A percentile compares a stretch with the other conserved stretches of the same genome.
These are phyloP conservation scores for Penicillium salamii DNA, from an alignment of 495 filamentous ascomycete species.

Conservation along the genomic window DNA sequence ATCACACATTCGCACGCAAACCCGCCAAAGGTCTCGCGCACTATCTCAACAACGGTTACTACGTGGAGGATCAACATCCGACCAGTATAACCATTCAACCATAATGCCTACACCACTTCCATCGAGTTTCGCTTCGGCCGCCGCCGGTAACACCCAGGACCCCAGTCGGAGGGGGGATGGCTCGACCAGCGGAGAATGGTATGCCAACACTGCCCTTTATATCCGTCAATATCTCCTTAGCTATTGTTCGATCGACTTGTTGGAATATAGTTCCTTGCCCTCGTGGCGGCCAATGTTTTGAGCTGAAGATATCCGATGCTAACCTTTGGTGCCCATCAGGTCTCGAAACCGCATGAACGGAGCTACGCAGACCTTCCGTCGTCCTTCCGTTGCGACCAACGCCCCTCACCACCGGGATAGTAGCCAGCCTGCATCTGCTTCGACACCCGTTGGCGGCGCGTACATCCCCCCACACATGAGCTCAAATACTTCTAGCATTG, in stretches of 20 bases:
- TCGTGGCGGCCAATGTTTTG: slow-evolving; percentile 3
- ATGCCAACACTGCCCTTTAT: slow-evolving; percentile 25
- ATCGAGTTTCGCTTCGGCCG: slow-evolving; percentile 81
- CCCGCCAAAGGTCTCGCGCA: slow-evolving; percentile 25
- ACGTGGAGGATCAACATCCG: slow-evolving; percentile 21
- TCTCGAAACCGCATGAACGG: slow-evolving; percentile 70
- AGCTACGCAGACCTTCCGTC: slow-evolving; percentile 80
- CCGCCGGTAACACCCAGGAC: slow-evolving; percentile 66
- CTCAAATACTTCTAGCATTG: slow-evolving; percentile 44
- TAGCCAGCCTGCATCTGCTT: slow-evolving; percentile 46
- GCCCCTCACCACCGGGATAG: slow-evolving; percentile 49
- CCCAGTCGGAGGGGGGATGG: slow-evolving; percentile 54
- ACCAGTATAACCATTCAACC: slow-evolving; percentile 17
- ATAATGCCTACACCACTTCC: slow-evolving; percentile 75
- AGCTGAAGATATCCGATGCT: slow-evolving; percentile 14
- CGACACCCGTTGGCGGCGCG: slow-evolving; percentile 47
- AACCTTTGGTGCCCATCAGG: slow-evolving; percentile 41
- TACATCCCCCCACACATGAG: slow-evolving; percentile 62
- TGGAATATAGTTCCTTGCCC: background rate
- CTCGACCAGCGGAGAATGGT: slow-evolving; percentile 57
- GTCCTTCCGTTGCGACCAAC: slow-evolving; percentile 69
- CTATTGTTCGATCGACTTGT: background rate
- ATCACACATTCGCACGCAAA: slow-evolving; percentile 18
- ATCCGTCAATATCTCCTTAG: background rate
- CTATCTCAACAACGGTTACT: slow-evolving; percentile 18